phyloP scores from a whole-genome alignment of 2,329 filamentous ascomycete species.

The Clonostachys solani region DNA sequence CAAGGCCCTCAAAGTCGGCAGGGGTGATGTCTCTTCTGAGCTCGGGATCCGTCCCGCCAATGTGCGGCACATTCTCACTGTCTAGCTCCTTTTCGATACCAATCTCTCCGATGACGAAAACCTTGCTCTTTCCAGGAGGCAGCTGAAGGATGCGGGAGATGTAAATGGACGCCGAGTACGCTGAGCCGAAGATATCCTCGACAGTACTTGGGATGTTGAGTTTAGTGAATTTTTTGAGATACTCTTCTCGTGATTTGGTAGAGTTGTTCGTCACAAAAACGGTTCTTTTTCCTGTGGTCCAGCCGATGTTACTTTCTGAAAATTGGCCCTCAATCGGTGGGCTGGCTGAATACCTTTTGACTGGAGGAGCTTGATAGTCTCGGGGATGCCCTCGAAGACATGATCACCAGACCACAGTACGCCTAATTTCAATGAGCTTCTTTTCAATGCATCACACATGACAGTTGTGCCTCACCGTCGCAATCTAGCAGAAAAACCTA shows the following conservation, averaged over 20 bases:
- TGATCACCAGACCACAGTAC: slow-evolving; percentile 96
- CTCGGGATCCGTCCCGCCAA: slow-evolving; percentile 81
- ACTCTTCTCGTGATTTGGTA: slow-evolving; percentile 90
- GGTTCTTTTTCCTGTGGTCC: slow-evolving; percentile 70
- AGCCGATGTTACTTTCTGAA: neutral
- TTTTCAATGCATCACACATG: neutral
- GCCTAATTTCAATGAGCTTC: slow-evolving; percentile 44
- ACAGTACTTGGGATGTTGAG: slow-evolving; percentile 76
- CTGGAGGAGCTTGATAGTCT: slow-evolving; percentile 80
- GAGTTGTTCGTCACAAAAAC: slow-evolving; percentile 99
- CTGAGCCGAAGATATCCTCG: slow-evolving; percentile 93
- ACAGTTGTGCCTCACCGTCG: slow-evolving; percentile 64
- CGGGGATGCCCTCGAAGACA: slow-evolving; percentile 77
- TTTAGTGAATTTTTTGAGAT: slow-evolving; percentile 82
- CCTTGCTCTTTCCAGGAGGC: slow-evolving; percentile 77
- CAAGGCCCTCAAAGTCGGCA: slow-evolving; percentile 76
- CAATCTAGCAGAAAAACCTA: slow-evolving; percentile 95
- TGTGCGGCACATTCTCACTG: slow-evolving; percentile 72
- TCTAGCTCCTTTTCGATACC: slow-evolving; percentile 88
- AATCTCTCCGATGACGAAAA: slow-evolving; percentile 87
- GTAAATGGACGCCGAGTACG: slow-evolving; percentile 94
- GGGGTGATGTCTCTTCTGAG: slow-evolving; percentile 74
- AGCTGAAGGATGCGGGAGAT: slow-evolving; percentile 88
- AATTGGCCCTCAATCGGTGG: neutral
- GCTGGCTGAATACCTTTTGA: slow-evolving; percentile 57